Base-by-base conservation (phyloP, 306 rosid species). In the Alnus glutinosa region DNA sequence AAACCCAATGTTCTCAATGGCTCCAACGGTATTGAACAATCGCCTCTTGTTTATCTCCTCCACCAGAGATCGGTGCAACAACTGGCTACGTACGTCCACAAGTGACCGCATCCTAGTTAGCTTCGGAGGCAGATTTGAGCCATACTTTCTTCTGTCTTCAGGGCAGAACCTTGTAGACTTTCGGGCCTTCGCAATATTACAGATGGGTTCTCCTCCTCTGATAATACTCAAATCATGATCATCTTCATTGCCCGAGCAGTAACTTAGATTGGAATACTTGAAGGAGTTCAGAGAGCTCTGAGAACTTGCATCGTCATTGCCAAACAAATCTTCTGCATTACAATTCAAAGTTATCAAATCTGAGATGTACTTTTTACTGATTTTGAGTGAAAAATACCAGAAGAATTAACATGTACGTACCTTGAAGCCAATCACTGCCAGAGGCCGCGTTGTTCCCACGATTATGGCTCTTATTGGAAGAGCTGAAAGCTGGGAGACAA, bases 81-180 rank as follows among this genome's bases (percentile, higher is more conserved):
- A 77, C 78, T 87, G 86, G 76, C 87, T 89, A 3, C 89, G 88
- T 18, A 89, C 82, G 8, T 89, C 92, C 18, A 84, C 76, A 12
- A 80, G 81, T 1, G 94, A 90, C 19, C 75, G 82, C 57, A 80
- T 83, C 71, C 85, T 85, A 0, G 74, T 80, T 12, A 90, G 48
- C 63, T 70, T 87, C 0, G 36, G 74, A 0, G 63, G 12, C 46
- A 61, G 81, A 23, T 47, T 77, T 52, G 81, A 37, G 3, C 76
- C 70, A 44, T 64, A 55, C 23, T 81, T 78, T 42, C 70, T 77
- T 51, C 73, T 84, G 36, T 87, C 75, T 44, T 66, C 14, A 55
- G 98, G 98, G 75, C 92, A 86, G 78, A 94, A 92, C 64, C 98
- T 90, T 42, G 97, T 88, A 30, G 79, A 77, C 50, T 81, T 78